Percentiles rank a stretch among this genome's conserved stretches.
phyloP scores from a whole-genome alignment of 2,329 filamentous ascomycete species.

The Trichophyton schoenleinii region DNA sequence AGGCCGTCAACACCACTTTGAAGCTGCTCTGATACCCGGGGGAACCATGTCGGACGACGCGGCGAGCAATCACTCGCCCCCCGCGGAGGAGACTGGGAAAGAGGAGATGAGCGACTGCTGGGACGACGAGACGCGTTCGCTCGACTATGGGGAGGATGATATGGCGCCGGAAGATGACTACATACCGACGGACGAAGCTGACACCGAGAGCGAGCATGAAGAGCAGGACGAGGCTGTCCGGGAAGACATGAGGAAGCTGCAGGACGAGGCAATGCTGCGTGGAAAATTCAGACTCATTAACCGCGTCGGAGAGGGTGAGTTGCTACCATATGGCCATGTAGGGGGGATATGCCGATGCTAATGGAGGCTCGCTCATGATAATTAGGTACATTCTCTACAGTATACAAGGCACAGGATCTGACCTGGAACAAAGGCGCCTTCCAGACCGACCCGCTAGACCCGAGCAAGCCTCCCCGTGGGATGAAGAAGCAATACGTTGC shows the following conservation, averaged over 20 bases:
- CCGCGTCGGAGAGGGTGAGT: slow-evolving; percentile 81
- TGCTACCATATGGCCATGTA: neutral
- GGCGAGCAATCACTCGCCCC: neutral
- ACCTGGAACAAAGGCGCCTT: slow-evolving; percentile 1
- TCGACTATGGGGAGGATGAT: neutral
- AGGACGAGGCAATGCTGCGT: slow-evolving; percentile 70
- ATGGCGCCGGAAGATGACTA: neutral
- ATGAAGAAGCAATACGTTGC: slow-evolving; percentile 58
- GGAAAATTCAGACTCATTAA: slow-evolving; percentile 83
- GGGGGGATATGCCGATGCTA: neutral
- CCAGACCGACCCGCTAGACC: too few relatives aligned
- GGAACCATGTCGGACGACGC: neutral
- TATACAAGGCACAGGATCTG: slow-evolving; percentile 95
- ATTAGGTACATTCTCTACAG: slow-evolving; percentile 88
- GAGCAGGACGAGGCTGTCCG: slow-evolving; percentile 45
- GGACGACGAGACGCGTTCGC: neutral
- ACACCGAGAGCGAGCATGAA: slow-evolving; percentile 19
- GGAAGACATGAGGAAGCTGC: slow-evolving; percentile 76
- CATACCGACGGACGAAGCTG: slow-evolving; percentile 19
- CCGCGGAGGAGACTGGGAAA: neutral
- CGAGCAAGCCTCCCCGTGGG: slow-evolving; percentile 15
- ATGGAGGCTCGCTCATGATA: neutral
- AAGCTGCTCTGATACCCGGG: neutral
- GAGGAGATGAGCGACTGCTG: neutral
- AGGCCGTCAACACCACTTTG: neutral